Base-by-base conservation (phyloP, 2,329 filamentous ascomycete species). In the Paraconiothyrium brasiliense region DNA sequence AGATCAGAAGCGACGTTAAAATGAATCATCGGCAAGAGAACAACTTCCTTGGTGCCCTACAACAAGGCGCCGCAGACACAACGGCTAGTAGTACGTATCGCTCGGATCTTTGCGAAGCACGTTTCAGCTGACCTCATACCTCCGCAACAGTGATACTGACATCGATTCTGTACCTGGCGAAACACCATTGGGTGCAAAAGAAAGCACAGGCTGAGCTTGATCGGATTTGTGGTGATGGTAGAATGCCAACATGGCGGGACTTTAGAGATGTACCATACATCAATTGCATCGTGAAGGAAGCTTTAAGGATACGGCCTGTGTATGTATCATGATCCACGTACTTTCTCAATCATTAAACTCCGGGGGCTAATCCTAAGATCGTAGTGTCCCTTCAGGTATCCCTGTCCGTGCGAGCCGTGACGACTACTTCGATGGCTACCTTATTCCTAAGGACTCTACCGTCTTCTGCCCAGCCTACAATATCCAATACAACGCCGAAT, bases 241-340 rank as follows among this genome's bases (percentile, higher is more conserved):
- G 71, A 48, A 46, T 67, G 48, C 72, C 72, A 20, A 62, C 46
- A 1, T 75, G 64, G 56, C 34, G 59, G 1, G 72, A 75, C 48
- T 75, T 75, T 54, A 60, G 66, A n/a, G 52, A 65, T 24, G n/a
- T 72, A 37, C 72, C 71, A 20, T 75, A 73, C 37, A 69, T 73
- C 51, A 75, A 75, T 49, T 73, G 70, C 39, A 71, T 75, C 46
- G 61, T 75, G 41, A 75, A 75, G 59, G 71, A 75, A 64, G 66
- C 69, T 5, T 39, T 73, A 22, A 61, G 72, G 2, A 67, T 68
- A 20, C 61, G 65, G 16, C 70, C 72, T 3, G 68, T 73, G 71
- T 76, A 44, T 14, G 52, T n/a, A 2, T 22, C 24, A 27, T 27
- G 3, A 37, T 20, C 24, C 16, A 35, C 14, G 8, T 44, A 13